Conservation (phyloP, 345 rosid species). For the Boechera stricta region DNA sequence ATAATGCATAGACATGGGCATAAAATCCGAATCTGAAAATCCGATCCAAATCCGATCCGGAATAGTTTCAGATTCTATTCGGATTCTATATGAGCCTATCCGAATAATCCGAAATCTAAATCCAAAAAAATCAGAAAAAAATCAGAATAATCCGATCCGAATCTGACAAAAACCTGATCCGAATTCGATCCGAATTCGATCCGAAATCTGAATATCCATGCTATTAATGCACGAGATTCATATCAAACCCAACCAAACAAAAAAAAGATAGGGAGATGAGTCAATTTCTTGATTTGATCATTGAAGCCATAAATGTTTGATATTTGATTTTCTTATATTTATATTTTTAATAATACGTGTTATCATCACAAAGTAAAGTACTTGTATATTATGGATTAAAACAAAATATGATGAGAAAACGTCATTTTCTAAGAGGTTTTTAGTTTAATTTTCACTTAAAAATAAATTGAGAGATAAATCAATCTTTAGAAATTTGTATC, state of each 20-base stretch:
- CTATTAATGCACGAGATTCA: background rate
- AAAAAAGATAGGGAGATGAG: background rate
- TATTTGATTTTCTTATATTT: background rate
- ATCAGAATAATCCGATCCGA: too few species aligned
- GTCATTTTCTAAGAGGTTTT: background rate
- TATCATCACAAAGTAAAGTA: background rate
- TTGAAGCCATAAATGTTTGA: background rate
- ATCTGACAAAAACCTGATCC: too few species aligned
- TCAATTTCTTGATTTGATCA: background rate
- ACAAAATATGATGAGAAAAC: background rate
- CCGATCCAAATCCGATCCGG: too few species aligned
- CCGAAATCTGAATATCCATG: too few species aligned
- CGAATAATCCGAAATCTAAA: too few species aligned
- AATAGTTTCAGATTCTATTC: too few species aligned
- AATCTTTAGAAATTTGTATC: background rate
- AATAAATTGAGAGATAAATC: background rate
- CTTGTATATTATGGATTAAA: background rate
- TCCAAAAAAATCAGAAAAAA: too few species aligned
- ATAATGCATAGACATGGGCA: too few species aligned
- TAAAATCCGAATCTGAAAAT: too few species aligned
- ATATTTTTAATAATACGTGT: background rate
- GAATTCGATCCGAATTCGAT: too few species aligned
- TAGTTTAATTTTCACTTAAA: too few species aligned
- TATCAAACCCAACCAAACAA: background rate
- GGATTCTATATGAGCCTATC: too few species aligned